These are phyloP conservation scores for Saxispiralis lemnorum DNA, from an alignment of 495 filamentous ascomycete genomes.

Conservation along the genomic window DNA sequence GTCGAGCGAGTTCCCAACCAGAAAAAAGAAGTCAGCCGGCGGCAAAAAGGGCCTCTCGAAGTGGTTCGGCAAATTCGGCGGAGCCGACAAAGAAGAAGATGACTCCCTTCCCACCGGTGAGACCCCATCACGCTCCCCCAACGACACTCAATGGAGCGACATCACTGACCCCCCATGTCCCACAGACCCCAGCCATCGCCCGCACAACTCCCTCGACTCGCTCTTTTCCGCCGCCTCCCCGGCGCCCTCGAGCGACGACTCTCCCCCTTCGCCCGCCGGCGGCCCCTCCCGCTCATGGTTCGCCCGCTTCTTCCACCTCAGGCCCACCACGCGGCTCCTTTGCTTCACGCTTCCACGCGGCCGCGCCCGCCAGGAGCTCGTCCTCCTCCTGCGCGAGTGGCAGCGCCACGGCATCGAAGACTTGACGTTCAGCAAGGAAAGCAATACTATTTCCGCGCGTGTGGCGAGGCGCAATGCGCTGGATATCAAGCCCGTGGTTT, in stretches of 20 bases:
- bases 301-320: constrained; percentile 71
- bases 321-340: constrained; percentile 54
- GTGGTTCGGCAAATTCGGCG: constrained; percentile 15
- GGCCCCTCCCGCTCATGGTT: constrained; percentile 65
- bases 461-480: constrained; percentile 41
- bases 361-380: constrained; percentile 56
- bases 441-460: constrained; percentile 55
- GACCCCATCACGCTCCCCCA: neutral
- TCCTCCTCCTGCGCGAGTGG: constrained; percentile 59
- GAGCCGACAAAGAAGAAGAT: constrained; percentile 7
- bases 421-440: constrained; percentile 52
- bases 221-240: constrained; percentile 12
- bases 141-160: neutral
- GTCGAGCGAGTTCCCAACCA: constrained; percentile 23
- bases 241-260: constrained; percentile 13
- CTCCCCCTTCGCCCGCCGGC: constrained; percentile 24
- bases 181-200: constrained; percentile 2
- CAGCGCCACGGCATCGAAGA: constrained; percentile 58
- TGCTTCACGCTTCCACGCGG: constrained; percentile 54
- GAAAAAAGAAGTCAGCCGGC: constrained; percentile 15
- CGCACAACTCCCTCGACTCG: constrained; percentile 11
- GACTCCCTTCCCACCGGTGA: constrained; percentile 6
- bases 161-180: neutral
- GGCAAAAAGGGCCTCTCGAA: constrained; percentile 16
- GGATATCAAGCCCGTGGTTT: constrained; percentile 55